Percentiles rank a stretch among this genome's conserved stretches.
Conservation (phyloP, 108 stramenopile genomes). For the Mediolabrus comicus region DNA sequence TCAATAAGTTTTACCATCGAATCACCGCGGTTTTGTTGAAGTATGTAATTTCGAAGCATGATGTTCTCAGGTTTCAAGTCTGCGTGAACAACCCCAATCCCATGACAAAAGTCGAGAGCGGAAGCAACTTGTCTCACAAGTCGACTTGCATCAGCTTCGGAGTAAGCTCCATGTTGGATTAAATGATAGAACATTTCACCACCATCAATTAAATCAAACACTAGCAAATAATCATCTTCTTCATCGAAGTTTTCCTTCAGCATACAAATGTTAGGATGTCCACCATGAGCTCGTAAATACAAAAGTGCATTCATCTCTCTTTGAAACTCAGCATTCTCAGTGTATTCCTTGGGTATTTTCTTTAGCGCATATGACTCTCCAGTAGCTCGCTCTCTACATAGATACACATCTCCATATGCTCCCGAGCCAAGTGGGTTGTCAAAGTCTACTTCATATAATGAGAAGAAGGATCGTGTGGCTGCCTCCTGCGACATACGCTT, state of each 20-base stretch:
- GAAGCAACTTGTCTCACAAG: slow-evolving; percentile 47
- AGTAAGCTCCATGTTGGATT: slow-evolving; percentile 76
- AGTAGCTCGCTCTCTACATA: slow-evolving; percentile 46
- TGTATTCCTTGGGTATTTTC: slow-evolving; percentile 77
- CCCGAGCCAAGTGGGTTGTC: slow-evolving; percentile 38
- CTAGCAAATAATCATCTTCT: slow-evolving; percentile 57
- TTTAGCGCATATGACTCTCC: slow-evolving; percentile 71
- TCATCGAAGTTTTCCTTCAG: slow-evolving; percentile 72
- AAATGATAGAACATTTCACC: slow-evolving; percentile 85
- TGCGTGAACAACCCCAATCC: slow-evolving; percentile 49
- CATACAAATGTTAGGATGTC: slow-evolving; percentile 77
- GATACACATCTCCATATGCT: slow-evolving; percentile 75
- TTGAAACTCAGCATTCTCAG: slow-evolving; percentile 64
- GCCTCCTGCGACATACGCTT: slow-evolving; percentile 35
- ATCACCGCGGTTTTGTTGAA: slow-evolving; percentile 16
- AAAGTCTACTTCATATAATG: slow-evolving; percentile 41
- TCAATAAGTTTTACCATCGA: slow-evolving; percentile 52
- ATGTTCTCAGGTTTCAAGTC: slow-evolving; percentile 53
- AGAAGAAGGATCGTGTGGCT: slow-evolving; percentile 21
- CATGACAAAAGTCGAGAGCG: slow-evolving; percentile 38
- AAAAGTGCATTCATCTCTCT: slow-evolving; percentile 80
- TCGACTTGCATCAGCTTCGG: slow-evolving; percentile 74
- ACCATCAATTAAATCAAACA: slow-evolving; percentile 70
- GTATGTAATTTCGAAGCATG: slow-evolving; percentile 35
- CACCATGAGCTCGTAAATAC: slow-evolving; percentile 64